Evolutionary conservation across 2,329 filamentous ascomycete genomes (phyloP).

Genomic region (Fusarium nanum): DNA sequence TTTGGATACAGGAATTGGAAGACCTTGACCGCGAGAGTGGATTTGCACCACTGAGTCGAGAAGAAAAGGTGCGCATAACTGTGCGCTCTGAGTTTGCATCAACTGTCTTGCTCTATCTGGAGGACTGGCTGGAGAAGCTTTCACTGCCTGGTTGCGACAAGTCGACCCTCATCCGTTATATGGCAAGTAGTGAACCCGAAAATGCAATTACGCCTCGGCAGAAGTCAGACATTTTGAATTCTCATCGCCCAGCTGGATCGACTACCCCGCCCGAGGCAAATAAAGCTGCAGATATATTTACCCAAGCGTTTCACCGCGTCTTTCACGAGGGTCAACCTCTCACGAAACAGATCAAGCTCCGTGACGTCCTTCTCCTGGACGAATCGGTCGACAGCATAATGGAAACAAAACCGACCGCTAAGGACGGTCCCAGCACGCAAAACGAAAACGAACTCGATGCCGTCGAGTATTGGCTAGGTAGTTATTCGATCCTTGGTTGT

Average conservation of each 20-base stretch:
- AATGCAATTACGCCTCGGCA: slow-evolving; percentile 65
- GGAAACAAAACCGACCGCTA: slow-evolving; percentile 65
- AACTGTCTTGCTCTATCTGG: slow-evolving; percentile 64
- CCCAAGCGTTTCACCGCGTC: slow-evolving; percentile 67
- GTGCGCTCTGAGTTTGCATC: slow-evolving; percentile 64
- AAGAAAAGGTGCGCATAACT: slow-evolving; percentile 62
- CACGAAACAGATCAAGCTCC: slow-evolving; percentile 58
- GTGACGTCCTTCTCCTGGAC: slow-evolving; percentile 65
- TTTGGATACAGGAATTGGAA: slow-evolving; percentile 68
- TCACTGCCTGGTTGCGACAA: slow-evolving; percentile 64
- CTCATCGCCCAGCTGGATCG: slow-evolving; percentile 56
- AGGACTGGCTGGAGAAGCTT: slow-evolving; percentile 64
- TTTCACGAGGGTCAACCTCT: slow-evolving; percentile 55
- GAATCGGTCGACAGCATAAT: slow-evolving; percentile 65
- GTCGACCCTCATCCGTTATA: slow-evolving; percentile 63
- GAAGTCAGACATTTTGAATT: slow-evolving; percentile 63
- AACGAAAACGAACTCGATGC: slow-evolving; percentile 54
- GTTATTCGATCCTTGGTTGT: slow-evolving; percentile 67
- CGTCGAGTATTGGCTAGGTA: slow-evolving; percentile 63
- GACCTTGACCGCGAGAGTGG: slow-evolving; percentile 68
- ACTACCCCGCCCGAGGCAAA: slow-evolving; percentile 56
- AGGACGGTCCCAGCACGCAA: slow-evolving; percentile 53
- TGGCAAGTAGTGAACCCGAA: slow-evolving; percentile 62
- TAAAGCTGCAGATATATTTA: slow-evolving; percentile 62
- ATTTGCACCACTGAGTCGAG: slow-evolving; percentile 65